Base-by-base conservation (phyloP, 2,329 filamentous ascomycete genomes). In the Fusarium bactridioides region DNA sequence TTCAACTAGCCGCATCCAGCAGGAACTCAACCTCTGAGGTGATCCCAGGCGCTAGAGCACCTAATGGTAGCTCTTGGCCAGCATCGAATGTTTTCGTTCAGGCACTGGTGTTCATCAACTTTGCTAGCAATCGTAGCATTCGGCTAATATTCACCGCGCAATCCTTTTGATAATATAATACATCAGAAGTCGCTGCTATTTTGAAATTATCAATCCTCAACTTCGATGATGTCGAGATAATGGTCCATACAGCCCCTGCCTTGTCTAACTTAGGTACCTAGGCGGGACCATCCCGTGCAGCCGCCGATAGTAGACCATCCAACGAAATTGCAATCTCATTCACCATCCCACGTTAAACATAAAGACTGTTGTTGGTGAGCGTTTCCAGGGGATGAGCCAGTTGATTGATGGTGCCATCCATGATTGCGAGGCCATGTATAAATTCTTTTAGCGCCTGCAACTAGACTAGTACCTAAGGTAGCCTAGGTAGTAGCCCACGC, bases 1-100 rank as follows among this genome's bases (percentile, higher is more conserved):
- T 64, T 72, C 59, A 50, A 57, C 56, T 61, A 63, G 59, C 66
- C 70, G 70, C 70, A 67, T 64, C 58, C 67, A 73, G 70, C 41
- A 37, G 61, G 51, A 61, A 47, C 35, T 33, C 27, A 57, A 50
- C 59, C 35, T 55, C 48, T n/a, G 44, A 53, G 41, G 31, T 40
- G 43, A 56, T n/a, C 31, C 43, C 48, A 55, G 47, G 33, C 43
- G 44, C 57, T 56, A 47, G 38, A 58, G 21, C 25, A 58, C 33
- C 27, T 48, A 64, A 58, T 35, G n/a, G 13, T 40, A 27, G 31
- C 43, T 45, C 41, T 38, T 29, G 33, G 25, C 33, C 48, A 40
- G 56, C 27, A 35, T 50, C 29, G 11, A 50, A 23, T 35, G 55
- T 40, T 57, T 44, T 43, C 45, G 61, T 38, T 31, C 47, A 38